Percentiles rank a stretch among this genome's conserved stretches.
Conservation (phyloP, 1,284 basidiomycete species). For the Moniliophthora roreri region DNA sequence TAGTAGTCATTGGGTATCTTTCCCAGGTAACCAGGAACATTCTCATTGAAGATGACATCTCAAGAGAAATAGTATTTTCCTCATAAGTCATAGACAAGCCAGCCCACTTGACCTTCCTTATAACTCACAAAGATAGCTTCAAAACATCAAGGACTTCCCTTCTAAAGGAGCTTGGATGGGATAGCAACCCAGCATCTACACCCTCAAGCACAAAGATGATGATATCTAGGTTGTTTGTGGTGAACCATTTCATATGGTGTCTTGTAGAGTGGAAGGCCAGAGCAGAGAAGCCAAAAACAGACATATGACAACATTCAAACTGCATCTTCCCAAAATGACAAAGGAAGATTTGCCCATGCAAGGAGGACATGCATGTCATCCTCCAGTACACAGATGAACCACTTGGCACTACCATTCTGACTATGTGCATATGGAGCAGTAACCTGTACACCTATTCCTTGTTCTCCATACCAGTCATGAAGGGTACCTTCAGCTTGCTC, state of each 20-base stretch:
- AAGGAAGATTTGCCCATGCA: slow-evolving; percentile 22
- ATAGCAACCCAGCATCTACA: slow-evolving; percentile 23
- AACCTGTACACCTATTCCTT: background rate
- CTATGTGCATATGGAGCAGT: slow-evolving; percentile 25
- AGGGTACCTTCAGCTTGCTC: background rate
- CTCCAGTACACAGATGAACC: slow-evolving; percentile 27
- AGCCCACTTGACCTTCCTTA: slow-evolving; percentile 19
- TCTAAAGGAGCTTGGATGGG: slow-evolving; percentile 19
- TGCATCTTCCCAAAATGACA: background rate
- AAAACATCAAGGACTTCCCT: slow-evolving; percentile 17
- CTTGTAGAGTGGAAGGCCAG: background rate
- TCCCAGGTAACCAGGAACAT: background rate
- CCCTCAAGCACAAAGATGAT: slow-evolving; percentile 17
- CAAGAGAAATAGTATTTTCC: slow-evolving; percentile 12
- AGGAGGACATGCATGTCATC: slow-evolving; percentile 25
- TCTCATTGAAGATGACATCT: slow-evolving; percentile 16
- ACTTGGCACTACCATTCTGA: slow-evolving; percentile 34
- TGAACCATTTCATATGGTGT: background rate
- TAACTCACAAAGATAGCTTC: slow-evolving; percentile 26
- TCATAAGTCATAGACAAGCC: slow-evolving; percentile 12
- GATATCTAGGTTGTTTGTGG: background rate
- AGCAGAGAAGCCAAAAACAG: background rate
- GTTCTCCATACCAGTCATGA: background rate
- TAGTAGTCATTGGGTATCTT: background rate
- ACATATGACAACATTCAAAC: background rate